Percentiles rank a stretch among this genome's conserved stretches.
phyloP scores from a whole-genome alignment of 495 filamentous ascomycete species.

The Gamarada debralockiae region DNA sequence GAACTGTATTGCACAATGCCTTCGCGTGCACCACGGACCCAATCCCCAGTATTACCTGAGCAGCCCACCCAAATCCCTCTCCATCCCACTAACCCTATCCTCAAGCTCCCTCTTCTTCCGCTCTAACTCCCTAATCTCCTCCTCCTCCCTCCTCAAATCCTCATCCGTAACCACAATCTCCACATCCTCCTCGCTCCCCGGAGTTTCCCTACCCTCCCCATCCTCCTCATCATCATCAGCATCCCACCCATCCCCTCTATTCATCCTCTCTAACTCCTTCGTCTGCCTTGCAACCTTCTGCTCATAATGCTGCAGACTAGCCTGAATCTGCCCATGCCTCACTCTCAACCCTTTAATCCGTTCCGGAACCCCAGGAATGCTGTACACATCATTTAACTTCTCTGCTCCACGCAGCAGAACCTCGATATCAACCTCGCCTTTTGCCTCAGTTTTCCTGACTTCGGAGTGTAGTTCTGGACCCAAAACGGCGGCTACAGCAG shows the following conservation, averaged over 20 bases:
- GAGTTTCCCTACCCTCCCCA: constrained; percentile 27
- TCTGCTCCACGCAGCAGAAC: constrained; percentile 83
- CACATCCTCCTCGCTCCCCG: constrained; percentile 19
- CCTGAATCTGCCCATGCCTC: constrained; percentile 66
- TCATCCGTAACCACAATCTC: constrained; percentile 56
- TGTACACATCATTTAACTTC: constrained; percentile 87
- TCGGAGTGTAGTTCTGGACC: constrained; percentile 83
- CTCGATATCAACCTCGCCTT: constrained; percentile 80
- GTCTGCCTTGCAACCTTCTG: constrained; percentile 73
- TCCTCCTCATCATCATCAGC: constrained; percentile 40
- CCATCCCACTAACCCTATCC: constrained; percentile 73
- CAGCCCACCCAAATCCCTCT: constrained; percentile 71
- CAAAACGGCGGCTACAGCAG: constrained; percentile 84
- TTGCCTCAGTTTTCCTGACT: constrained; percentile 55
- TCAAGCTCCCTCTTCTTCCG: constrained; percentile 73
- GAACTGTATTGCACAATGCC: no score
- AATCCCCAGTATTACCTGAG: constrained; percentile 14
- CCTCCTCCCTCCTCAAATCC: constrained; percentile 72
- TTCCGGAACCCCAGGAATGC: constrained; percentile 75
- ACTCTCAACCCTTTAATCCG: constrained; percentile 67
- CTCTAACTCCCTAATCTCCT: constrained; percentile 74
- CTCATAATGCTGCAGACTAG: constrained; percentile 77
- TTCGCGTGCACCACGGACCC: no score
- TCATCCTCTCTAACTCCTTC: constrained; percentile 69
- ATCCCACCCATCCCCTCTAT: constrained; percentile 46